Evolutionary conservation across 2,329 filamentous ascomycete species (phyloP).

Genomic region (Paecilomyces variotii): DNA sequence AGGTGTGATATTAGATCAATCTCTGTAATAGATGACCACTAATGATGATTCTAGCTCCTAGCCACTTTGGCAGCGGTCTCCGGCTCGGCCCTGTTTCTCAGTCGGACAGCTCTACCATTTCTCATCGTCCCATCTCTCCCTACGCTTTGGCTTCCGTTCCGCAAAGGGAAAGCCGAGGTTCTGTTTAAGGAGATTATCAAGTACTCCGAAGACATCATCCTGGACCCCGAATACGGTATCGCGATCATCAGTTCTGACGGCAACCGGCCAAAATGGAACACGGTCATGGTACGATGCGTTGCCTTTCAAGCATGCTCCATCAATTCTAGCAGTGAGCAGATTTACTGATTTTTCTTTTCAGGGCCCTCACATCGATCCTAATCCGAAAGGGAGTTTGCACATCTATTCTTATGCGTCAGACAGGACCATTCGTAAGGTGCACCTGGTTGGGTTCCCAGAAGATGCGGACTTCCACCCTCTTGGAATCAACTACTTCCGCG

Average conservation of each 20-base stretch:
- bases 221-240: constrained; percentile 9
- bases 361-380: constrained; percentile 3
- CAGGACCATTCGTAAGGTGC: constrained; percentile 5
- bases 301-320: neutral
- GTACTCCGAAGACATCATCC: constrained; percentile 8
- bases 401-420: constrained; percentile 10
- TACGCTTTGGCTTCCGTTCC: constrained; percentile 9
- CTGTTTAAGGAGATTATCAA: constrained; percentile 9
- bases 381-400: constrained; percentile 6
- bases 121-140: constrained; percentile 8
- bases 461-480: constrained; percentile 7
- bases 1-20: neutral
- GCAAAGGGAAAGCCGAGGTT: constrained; percentile 7
- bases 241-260: constrained; percentile 11
- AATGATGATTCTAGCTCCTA: constrained; percentile 4
- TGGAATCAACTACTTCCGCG: constrained; percentile 9
- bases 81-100: constrained; percentile 1
- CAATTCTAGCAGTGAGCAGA: neutral
- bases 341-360: neutral
- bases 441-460: constrained; percentile 3
- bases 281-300: constrained; percentile 6
- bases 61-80: constrained; percentile 2
- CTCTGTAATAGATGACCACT: neutral
- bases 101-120: constrained; percentile 6
- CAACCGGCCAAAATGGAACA: constrained; percentile 7